Evolutionary conservation across 1,284 basidiomycete species (phyloP), one percentile per base, ranked within the genome.

Genomic region (Apiotrichum domesticum): DNA sequence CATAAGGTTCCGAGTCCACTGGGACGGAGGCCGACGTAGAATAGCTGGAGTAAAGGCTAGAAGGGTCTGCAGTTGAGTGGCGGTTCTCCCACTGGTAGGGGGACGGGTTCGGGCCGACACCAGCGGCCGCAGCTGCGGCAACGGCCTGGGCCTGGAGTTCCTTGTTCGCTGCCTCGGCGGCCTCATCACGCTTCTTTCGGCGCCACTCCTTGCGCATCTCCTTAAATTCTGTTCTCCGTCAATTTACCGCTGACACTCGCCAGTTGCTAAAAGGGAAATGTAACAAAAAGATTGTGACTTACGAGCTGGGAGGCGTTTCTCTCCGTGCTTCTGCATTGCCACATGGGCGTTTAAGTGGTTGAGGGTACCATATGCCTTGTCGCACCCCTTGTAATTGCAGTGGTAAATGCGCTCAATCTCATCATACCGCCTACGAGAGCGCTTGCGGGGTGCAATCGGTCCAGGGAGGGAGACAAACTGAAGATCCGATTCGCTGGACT

Each of bases 131-230:
- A 2, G 52, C 52, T 11, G 40, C 46, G 2, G 53, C 57, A 3
- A 51, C 54, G 2, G 59, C 55, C 3, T 53, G 52, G n/a, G 48
- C 48, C 33, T 53, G 35, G 44, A 52, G 44, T 44, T 61, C 56
- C 51, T 60, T 67, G 60, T 51, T 67, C 58, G 35, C 53, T 9
- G 62, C 58, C 42, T 62, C 68, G 40, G 63, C 64, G 6, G 56
- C 55, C 29, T 56, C 54, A 64, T 90, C 88, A 76, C 93, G 90
- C 80, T 94, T 97, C 67, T 86, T 84, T 78, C 90, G 90, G 54
- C 92, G 85, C 92, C 93, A 96, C 66, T 89, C 87, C 74, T 94
- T 96, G 62, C 94, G 85, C 72, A 96, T 86, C 69, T 97, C 95
- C 74, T 96, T 97, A 81, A 98, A 98, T 79, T 98, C 94, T 95